A percentile compares a stretch with the other conserved stretches of the same genome.
phyloP scores from a whole-genome alignment of 805 yeast genomes.

The Yarrowia sp. region DNA sequence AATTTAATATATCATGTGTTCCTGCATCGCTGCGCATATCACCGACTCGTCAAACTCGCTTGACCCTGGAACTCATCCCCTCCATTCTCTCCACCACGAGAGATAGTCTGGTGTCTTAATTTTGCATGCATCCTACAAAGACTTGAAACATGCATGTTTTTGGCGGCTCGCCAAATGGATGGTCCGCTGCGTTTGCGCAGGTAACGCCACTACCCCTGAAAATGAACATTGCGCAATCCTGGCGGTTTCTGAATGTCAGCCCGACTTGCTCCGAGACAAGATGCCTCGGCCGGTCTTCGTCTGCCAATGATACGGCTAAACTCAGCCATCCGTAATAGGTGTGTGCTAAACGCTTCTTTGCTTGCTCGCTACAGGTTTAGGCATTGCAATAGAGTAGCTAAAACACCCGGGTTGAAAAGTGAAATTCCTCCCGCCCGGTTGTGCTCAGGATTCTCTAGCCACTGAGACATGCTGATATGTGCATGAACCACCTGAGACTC shows the following conservation, averaged over 20 bases:
- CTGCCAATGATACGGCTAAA: background rate
- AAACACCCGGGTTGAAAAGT: background rate
- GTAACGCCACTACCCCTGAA: constrained; percentile 28
- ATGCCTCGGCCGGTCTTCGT: background rate
- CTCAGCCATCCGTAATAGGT: background rate
- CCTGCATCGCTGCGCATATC: background rate
- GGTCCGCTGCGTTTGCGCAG: constrained; percentile 7
- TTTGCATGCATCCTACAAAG: constrained; percentile 26
- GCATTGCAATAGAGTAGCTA: background rate
- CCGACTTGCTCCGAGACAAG: background rate
- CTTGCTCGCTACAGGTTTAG: constrained; percentile 1
- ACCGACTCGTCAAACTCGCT: background rate
- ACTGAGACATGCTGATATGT: constrained; percentile 25
- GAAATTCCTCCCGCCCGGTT: constrained; percentile 1
- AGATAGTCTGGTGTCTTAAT: constrained; percentile 19
- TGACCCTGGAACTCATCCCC: background rate
- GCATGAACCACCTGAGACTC: constrained; percentile 21
- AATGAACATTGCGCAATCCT: background rate
- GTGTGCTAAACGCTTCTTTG: background rate
- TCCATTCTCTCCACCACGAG: constrained; percentile 18
- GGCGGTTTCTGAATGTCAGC: too few relatives aligned
- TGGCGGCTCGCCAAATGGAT: constrained; percentile 8
- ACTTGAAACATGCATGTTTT: constrained; percentile 11
- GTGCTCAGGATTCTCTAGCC: background rate
- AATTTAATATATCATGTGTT: background rate